phyloP scores from a whole-genome alignment of 2,329 filamentous ascomycete genomes.

The Acrocalymma vagum region DNA sequence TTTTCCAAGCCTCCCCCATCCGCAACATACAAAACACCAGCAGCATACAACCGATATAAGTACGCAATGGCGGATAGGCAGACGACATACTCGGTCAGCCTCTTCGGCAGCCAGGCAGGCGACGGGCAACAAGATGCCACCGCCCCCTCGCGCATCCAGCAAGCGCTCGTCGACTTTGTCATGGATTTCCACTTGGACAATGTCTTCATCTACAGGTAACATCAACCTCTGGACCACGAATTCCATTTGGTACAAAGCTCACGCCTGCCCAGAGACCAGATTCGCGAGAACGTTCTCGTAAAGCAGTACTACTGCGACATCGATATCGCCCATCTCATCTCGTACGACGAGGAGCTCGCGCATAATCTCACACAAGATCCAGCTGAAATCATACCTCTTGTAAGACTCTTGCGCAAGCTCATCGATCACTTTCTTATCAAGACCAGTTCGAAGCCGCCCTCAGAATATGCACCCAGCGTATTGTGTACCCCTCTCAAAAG shows the following conservation, averaged over 20 bases:
- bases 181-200: constrained; percentile 95
- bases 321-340: constrained; percentile 94
- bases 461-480: constrained; percentile 89
- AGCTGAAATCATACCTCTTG: constrained; percentile 89
- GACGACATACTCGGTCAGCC: constrained; percentile 84
- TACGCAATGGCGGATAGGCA: constrained; percentile 69
- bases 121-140: constrained; percentile 41
- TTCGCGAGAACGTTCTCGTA: constrained; percentile 91
- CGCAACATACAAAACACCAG: constrained; percentile 1
- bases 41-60: no score
- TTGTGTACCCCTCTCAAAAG: constrained; percentile 82
- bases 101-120: constrained; percentile 65
- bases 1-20: no score
- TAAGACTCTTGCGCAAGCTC: constrained; percentile 54
- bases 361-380: constrained; percentile 90
- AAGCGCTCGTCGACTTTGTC: constrained; percentile 87
- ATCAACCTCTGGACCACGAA: no score
- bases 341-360: constrained; percentile 93
- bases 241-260: constrained; percentile 36
- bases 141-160: constrained; percentile 64
- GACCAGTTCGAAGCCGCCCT: constrained; percentile 87
- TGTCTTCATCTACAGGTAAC: constrained; percentile 89
- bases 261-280: constrained; percentile 76
- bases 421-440: constrained; percentile 16
- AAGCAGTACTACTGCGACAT: constrained; percentile 97